phyloP scores from a whole-genome alignment of 2,329 filamentous ascomycete species.

The Podosphaera xanthii region DNA sequence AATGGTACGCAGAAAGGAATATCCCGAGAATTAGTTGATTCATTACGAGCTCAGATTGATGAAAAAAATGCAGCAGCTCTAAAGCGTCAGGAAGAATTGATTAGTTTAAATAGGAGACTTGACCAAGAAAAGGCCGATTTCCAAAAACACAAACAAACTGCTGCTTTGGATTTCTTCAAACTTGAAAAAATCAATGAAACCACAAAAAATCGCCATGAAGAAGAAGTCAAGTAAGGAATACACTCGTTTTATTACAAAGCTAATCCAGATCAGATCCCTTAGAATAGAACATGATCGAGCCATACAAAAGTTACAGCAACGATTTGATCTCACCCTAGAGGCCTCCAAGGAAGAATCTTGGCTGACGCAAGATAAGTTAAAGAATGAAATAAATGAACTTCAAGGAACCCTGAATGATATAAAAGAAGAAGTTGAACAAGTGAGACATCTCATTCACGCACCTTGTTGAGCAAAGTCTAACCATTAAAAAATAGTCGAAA shows the following conservation, averaged over 20 bases:
- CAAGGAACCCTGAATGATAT: conserved; percentile 35
- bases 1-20: conserved; percentile 74
- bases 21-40: conserved; percentile 81
- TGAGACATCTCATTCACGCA: background rate
- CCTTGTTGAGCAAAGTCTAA: background rate
- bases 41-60: conserved; percentile 52
- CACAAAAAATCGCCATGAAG: conserved; percentile 45
- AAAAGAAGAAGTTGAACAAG: conserved; percentile 26
- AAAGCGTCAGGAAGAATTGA: conserved; percentile 23
- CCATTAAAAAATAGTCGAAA: conserved; percentile 22
- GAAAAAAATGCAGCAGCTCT: conserved; percentile 38
- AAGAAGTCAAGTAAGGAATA: conserved; percentile 30
- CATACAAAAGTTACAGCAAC: conserved; percentile 15
- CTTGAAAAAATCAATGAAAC: conserved; percentile 36
- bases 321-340: conserved; percentile 25
- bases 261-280: conserved; percentile 13
- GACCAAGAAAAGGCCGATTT: conserved; percentile 56
- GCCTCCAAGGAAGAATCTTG: conserved; percentile 26
- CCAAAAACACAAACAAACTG: conserved; percentile 37
- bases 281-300: conserved; percentile 15
- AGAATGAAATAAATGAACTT: conserved; percentile 40
- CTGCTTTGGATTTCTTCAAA: conserved; percentile 26
- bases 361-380: conserved; percentile 24
- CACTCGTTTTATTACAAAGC: background rate
- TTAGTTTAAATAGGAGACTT: conserved; percentile 28